Evolutionary conservation across 2,329 filamentous ascomycete species (phyloP).

Genomic region (Penicillium sclerotigenum): DNA sequence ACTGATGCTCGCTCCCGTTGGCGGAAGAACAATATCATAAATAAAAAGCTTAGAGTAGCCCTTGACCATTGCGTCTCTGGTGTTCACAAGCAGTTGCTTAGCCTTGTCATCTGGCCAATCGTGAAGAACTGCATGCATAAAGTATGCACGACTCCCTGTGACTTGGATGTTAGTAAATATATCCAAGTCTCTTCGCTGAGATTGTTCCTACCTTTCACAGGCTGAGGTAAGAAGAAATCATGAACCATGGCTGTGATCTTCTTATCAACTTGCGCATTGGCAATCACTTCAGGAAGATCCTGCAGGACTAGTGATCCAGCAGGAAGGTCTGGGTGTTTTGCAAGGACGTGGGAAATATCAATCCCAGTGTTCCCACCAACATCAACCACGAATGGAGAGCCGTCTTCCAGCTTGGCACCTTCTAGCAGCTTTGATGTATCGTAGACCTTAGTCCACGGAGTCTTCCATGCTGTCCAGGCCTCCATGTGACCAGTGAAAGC

Average conservation of each 20-base stretch:
- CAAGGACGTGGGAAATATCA: constrained; percentile 34
- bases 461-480: constrained; percentile 33
- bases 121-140: constrained; percentile 44
- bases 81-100: constrained; percentile 30
- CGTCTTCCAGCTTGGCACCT: constrained; percentile 14
- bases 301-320: constrained; percentile 37
- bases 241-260: constrained; percentile 25
- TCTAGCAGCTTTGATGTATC: constrained; percentile 23
- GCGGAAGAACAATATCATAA: constrained; percentile 41
- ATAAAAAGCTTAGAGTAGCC: constrained; percentile 41
- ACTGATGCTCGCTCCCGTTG: constrained; percentile 30
- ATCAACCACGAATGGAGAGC: constrained; percentile 36
- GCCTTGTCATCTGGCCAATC: constrained; percentile 43
- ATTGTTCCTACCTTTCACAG: constrained; percentile 22
- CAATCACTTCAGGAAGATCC: constrained; percentile 40
- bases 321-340: constrained; percentile 33
- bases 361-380: constrained; percentile 41
- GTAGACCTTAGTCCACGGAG: constrained; percentile 37
- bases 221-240: constrained; percentile 30
- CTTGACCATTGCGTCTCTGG: constrained; percentile 37
- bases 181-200: fast-evolving
- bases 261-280: constrained; percentile 23
- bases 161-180: background rate
- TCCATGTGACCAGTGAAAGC: constrained; percentile 40
- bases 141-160: constrained; percentile 40